Base-by-base conservation (phyloP, 345 rosid genomes). In the Lepidium sativum region DNA sequence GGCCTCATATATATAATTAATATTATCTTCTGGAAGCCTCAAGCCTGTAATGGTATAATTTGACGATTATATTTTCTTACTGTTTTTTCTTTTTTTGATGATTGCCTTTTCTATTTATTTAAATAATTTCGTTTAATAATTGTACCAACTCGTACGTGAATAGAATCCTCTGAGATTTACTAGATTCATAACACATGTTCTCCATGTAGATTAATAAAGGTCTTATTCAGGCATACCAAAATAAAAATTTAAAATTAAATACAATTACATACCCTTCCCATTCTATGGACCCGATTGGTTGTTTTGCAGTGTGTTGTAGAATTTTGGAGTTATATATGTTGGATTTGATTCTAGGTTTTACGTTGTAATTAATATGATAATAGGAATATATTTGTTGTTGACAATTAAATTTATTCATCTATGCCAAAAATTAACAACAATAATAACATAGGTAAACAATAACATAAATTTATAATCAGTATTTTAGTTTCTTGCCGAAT, bases 121-220 rank as follows among this genome's bases (percentile, higher is more conserved):
- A 13, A 0, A 31, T 8, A 12, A n/a, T 9, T 34, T 23, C 2
- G 39, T 63, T 23, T 34, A n/a, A 17, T 33, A 21, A 51, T 60
- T 61, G 55, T 70, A 52, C 48, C 34, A 52, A 60, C 40, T 69
- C 32, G 74, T 60, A 70, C 63, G 35, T 43, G 41, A 53, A 47
- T 1, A 34, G 40, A 53, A n/a, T 23, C 54, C 54, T 51, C 61
- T 25, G 27, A 33, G 43, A 43, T 23, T 13, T 40, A 53, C 27
- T 52, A 53, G 25, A 53, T 60, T 61, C 74, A 16, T 25, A 41
- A 61, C 62, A 61, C 49, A 61, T 53, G 63, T 53, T 61, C 34
- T 13, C 31, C 68, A 10, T 23, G 61, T 60, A 40, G 32, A 41
- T 11, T 25, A 21, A 40, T 59, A 38, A 12, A 29, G 42, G 42